phyloP scores from a whole-genome alignment of 805 yeast species.

The Komagataella ulmi region DNA sequence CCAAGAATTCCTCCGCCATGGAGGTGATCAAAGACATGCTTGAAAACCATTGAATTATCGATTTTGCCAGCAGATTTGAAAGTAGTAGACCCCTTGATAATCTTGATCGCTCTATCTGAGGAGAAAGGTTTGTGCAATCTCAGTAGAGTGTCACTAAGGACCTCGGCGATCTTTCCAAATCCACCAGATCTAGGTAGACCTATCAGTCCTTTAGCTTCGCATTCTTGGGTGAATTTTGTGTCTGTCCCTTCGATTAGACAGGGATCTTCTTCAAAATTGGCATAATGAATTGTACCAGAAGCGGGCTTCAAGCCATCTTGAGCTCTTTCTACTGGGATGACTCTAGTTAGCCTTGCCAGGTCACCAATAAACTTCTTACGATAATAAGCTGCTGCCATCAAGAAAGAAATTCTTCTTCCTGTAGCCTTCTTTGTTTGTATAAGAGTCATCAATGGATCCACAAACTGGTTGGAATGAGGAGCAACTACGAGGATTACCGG shows the following conservation, averaged over 20 bases:
- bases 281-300: conserved; percentile 41
- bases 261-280: conserved; percentile 33
- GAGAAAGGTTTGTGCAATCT: conserved; percentile 58
- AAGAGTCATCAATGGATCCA: conserved; percentile 56
- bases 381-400: conserved; percentile 77
- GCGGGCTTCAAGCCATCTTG: conserved; percentile 66
- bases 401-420: conserved; percentile 59
- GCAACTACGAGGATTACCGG: conserved; percentile 92
- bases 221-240: conserved; percentile 54
- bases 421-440: conserved; percentile 56
- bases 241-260: conserved; percentile 49
- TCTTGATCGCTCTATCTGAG: conserved; percentile 28
- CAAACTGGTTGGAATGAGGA: conserved; percentile 91
- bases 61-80: conserved; percentile 69
- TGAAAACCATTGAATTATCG: conserved; percentile 71
- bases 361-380: conserved; percentile 57
- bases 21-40: conserved; percentile 68
- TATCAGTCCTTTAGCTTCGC: conserved; percentile 51
- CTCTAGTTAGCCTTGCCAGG: conserved; percentile 58
- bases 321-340: conserved; percentile 87
- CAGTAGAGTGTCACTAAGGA: conserved; percentile 60
- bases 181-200: conserved; percentile 75
- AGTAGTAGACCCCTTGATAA: conserved; percentile 35
- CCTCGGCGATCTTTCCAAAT: conserved; percentile 53
- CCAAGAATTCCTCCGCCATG: conserved; percentile 67